Percentiles rank a stretch among this genome's conserved stretches.
Conservation (phyloP, 2,329 filamentous ascomycete genomes). For the Apiospora pterosperma region DNA sequence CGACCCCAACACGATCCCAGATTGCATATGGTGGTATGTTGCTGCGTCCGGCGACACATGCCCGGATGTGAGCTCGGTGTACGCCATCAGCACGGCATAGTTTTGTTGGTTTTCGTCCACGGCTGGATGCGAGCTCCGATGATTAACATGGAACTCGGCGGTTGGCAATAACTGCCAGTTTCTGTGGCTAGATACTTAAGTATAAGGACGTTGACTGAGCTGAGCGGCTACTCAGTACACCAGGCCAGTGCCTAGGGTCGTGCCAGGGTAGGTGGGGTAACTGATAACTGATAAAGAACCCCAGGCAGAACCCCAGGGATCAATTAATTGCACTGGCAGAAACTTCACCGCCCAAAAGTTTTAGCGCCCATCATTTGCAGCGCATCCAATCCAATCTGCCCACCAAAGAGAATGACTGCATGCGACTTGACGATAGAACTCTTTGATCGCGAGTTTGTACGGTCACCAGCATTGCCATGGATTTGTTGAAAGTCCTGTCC, state of each 20-base stretch:
- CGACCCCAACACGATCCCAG: not conserved
- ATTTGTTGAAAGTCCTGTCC: constrained; percentile 71
- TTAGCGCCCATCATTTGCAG: not conserved
- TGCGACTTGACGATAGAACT: not conserved
- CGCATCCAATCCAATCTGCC: not conserved
- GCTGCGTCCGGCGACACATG: not conserved
- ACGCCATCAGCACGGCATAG: not conserved
- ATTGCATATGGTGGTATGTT: not conserved
- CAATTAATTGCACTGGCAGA: not conserved
- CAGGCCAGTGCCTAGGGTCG: no score
- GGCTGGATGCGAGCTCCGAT: not conserved
- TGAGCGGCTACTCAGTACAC: no score
- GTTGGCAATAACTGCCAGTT: not conserved
- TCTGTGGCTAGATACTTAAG: not conserved
- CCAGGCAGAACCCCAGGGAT: no score
- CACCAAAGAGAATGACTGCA: not conserved
- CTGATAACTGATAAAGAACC: no score
- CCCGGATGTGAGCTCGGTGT: not conserved
- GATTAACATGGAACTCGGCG: not conserved
- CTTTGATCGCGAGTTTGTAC: not conserved
- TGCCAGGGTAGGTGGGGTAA: not conserved
- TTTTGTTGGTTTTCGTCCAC: not conserved
- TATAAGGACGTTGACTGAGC: no score
- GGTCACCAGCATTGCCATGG: constrained; percentile 44
- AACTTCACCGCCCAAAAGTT: constrained; percentile 1